Evolutionary conservation across 768 basidiomycete genomes (phyloP).

Genomic region (Hericium alpestre): DNA sequence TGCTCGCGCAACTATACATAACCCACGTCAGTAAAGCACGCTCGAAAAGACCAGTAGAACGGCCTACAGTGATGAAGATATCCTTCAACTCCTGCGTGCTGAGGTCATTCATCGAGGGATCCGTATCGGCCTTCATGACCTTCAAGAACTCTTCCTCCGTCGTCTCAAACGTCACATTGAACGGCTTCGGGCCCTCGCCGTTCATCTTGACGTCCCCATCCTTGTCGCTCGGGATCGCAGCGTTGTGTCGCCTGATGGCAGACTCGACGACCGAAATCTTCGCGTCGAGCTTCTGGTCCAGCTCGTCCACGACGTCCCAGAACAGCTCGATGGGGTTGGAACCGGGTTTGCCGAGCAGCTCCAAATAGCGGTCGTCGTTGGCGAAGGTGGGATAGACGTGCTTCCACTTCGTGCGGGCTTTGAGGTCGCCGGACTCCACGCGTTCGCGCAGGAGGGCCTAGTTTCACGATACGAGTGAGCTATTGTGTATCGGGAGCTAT

Average conservation of each 20-base stretch:
- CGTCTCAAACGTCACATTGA: slow-evolving; percentile 44
- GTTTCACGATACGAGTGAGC: not conserved
- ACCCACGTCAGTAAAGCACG: not conserved
- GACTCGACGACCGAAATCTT: slow-evolving; percentile 63
- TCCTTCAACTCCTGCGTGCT: slow-evolving; percentile 40
- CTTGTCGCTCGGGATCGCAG: slow-evolving; percentile 21
- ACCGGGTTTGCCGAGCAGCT: slow-evolving; percentile 85
- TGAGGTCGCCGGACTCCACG: slow-evolving; percentile 54
- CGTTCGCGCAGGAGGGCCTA: slow-evolving; percentile 67
- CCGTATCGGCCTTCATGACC: slow-evolving; percentile 46
- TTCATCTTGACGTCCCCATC: slow-evolving; percentile 13
- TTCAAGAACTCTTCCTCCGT: slow-evolving; percentile 51
- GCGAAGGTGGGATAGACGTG: slow-evolving; percentile 69
- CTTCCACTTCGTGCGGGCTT: slow-evolving; percentile 86
- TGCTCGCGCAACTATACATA: slow-evolving; percentile 53
- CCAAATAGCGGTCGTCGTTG: slow-evolving; percentile 73
- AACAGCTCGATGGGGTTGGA: slow-evolving; percentile 94
- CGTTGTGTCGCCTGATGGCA: slow-evolving; percentile 43
- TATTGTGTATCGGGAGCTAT: not conserved
- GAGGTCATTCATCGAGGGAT: slow-evolving; percentile 39
- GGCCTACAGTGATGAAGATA: slow-evolving; percentile 55
- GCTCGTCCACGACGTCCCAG: slow-evolving; percentile 83
- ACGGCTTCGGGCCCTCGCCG: slow-evolving; percentile 20
- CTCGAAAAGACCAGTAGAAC: not conserved
- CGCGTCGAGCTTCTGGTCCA: slow-evolving; percentile 77